Base-by-base conservation (phyloP, 2,329 filamentous ascomycete genomes). In the Colletotrichum lentis region DNA sequence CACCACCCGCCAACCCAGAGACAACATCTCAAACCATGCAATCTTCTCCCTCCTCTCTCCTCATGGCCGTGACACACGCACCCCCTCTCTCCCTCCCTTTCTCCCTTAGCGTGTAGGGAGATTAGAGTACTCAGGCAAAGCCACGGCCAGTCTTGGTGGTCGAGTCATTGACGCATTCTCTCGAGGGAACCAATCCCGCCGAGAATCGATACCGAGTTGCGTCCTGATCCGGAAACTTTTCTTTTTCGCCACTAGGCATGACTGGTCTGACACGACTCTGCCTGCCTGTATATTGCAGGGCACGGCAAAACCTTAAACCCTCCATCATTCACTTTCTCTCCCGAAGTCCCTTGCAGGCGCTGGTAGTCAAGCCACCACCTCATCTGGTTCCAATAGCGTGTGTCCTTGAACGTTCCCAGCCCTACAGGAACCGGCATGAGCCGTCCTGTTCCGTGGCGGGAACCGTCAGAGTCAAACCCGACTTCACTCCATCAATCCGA, bases 131-230 rank as follows among this genome's bases (percentile, higher is more conserved):
- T 16, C 53, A 52, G 8, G 10, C 41, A 47, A 20, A 22, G 41
- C 55, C 27, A 31, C 12, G 12, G 31, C 20, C 43, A 3, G 43
- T 22, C 56, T 60, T 43, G 57, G 57, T 31, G 14, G 31, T 47
- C 61, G 5, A 27, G 31, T 22, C 44, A 22, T 46, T 20, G 5
- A 22, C 56, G 56, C 56, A 27, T 5, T n/a, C 27, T 7, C 18
- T 44, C 43, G n/a, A 18, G 14, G 35, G 52, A 46, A 53, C 59
- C 65, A 65, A 68, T 68, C 65, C 64, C 65, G 61, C 65, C 65
- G 55, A 68, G 65, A 39, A 35, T 59, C 35, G 24, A 31, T 49
- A 54, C 41, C 55, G 7, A 31, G 31, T 18, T 14, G 22, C 60
- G 20, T 55, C 64, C 60, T 22, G 41, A 68, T 59, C 59, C 63